These are phyloP conservation scores for Nitzschia inconspicua DNA, from an alignment of 108 stramenopile species.

Conservation along the genomic window DNA sequence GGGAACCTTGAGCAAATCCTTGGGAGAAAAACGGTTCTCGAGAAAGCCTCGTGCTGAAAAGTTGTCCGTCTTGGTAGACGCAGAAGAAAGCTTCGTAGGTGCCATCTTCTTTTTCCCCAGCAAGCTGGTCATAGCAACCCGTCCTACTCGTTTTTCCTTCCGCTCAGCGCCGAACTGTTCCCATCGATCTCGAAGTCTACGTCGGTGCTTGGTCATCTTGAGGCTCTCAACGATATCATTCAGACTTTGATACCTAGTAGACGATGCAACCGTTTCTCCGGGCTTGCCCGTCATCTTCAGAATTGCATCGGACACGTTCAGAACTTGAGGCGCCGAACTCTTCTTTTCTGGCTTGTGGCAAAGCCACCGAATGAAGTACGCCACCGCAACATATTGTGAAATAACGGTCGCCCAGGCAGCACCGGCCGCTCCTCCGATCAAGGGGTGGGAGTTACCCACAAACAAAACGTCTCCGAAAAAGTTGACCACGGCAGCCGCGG, in stretches of 20 bases:
- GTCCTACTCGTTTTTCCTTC: background rate
- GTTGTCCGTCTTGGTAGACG: slow-evolving; percentile 2
- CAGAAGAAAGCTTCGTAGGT: background rate
- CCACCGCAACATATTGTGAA: slow-evolving; percentile 73
- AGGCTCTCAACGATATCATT: slow-evolving; percentile 13
- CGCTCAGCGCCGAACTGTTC: background rate
- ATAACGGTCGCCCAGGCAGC: slow-evolving; percentile 91
- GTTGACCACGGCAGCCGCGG: slow-evolving; percentile 78
- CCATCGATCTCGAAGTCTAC: background rate
- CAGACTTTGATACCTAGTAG: slow-evolving; percentile 32
- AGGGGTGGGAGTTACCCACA: slow-evolving; percentile 46
- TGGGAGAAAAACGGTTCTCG: slow-evolving; percentile 11
- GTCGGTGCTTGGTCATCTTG: background rate
- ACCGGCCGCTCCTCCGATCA: slow-evolving; percentile 79
- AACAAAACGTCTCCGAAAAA: slow-evolving; percentile 70
- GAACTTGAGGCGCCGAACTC: slow-evolving; percentile 21
- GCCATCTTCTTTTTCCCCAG: background rate
- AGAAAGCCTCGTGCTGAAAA: slow-evolving; percentile 42
- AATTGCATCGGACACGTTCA: slow-evolving; percentile 61
- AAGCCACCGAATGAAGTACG: slow-evolving; percentile 73
- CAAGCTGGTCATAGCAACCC: background rate
- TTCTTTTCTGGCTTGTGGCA: slow-evolving; percentile 4
- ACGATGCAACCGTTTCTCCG: slow-evolving; percentile 26
- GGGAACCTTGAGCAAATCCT: slow-evolving; percentile 44
- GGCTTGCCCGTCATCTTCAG: slow-evolving; percentile 56